phyloP scores from a whole-genome alignment of 352 stramenopile genomes.

The Phytophthora syringae region DNA sequence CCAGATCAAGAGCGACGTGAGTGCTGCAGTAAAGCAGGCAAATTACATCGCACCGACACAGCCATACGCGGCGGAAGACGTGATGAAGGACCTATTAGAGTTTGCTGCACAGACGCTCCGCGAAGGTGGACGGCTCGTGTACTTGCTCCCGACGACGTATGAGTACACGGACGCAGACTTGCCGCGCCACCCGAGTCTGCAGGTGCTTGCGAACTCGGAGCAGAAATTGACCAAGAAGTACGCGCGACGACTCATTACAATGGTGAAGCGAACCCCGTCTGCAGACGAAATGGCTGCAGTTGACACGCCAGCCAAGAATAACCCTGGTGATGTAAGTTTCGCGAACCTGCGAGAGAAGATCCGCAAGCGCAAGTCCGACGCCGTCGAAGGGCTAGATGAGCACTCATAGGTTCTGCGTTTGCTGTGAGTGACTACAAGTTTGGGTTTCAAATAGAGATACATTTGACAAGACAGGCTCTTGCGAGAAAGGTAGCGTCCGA shows the following conservation, averaged over 20 bases:
- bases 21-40: constrained; percentile 54
- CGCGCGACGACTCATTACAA: constrained; percentile 85
- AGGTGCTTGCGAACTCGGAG: constrained; percentile 81
- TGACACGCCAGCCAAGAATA: constrained; percentile 21
- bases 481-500: constrained; percentile 18
- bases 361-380: constrained; percentile 69
- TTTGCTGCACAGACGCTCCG: constrained; percentile 83
- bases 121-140: constrained; percentile 84
- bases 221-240: constrained; percentile 88
- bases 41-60: constrained; percentile 97
- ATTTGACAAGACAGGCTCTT: constrained; percentile 1
- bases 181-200: constrained; percentile 71
- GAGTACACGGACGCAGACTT: constrained; percentile 84
- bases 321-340: constrained; percentile 57
- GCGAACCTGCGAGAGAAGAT: constrained; percentile 80
- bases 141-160: constrained; percentile 86
- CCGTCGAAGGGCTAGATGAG: constrained; percentile 31
- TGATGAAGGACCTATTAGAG: constrained; percentile 97
- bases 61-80: constrained; percentile 95
- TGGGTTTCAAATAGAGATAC: neutral
- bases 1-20: constrained; percentile 37
- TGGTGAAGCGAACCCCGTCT: constrained; percentile 69
- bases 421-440: constrained; percentile 5
- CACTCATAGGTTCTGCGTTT: constrained; percentile 10
- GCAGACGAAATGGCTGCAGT: constrained; percentile 21